Evolutionary conservation across 2,329 filamentous ascomycete genomes (phyloP), one percentile per base, ranked within the genome.

Genomic region (Lecanoromycetidae sp.): DNA sequence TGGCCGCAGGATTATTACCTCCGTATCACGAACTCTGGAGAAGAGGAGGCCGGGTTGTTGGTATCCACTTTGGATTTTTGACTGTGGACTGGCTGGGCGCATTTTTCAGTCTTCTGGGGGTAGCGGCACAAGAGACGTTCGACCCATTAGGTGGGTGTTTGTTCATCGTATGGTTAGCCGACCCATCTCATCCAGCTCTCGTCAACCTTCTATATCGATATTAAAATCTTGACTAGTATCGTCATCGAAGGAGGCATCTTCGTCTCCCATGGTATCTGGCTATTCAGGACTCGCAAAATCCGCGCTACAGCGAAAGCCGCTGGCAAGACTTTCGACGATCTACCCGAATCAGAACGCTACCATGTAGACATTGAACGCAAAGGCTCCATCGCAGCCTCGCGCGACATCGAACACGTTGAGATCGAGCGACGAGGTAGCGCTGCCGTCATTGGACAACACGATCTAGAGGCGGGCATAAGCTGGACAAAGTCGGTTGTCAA

Each of bases 1-100:
- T 82, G 5, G 70, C 70, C 2, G 58, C 64, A 2, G 79, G 79
- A 1, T 61, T 82, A 9, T 55, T 82, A 4, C 74, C 76, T 2
- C 76, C 77, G 0, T 82, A 79, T 54, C 71, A 71, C 46, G 78
- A 82, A 57, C 63, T 80, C 1, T 78, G 72, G 65, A 80, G 80
- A 58, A 66, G 77, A 10, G 66, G 69, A 42, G 78, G 79, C 0
- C 67, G 76, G 20, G 77, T 81, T 2, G 67, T 80, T 25, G 79
- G 78, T 0, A 72, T 81, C 46, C 77, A 71, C 52, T 74, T 71
- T 57, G 61, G 76, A 12, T 82, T 82, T 54, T 60, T 82, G 3
- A 61, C 63, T 0, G 75, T 80, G 54, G 79, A 82, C 55, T 79
- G 71, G 48, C 54, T 69, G 1, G 79, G 79, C 2, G 78, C 77